Evolutionary conservation across 106 monocot species (phyloP), one percentile per base, ranked within the genome.

Genomic region (Agapanthus africanus): DNA sequence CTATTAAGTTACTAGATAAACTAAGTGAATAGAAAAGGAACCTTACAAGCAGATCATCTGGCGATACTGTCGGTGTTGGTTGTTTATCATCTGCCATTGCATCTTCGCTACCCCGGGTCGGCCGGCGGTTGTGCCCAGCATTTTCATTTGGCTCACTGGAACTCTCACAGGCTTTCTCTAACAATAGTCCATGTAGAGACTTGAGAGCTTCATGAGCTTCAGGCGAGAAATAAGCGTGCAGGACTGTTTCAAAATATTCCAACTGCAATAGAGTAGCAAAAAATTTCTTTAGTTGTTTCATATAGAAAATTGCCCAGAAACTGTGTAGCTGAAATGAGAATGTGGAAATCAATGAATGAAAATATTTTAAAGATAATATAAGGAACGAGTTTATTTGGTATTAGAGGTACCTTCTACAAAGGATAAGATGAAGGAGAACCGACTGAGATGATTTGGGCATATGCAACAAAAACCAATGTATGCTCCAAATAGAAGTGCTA

Each of bases 21-120:
- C 39, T 66, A 40, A 0, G 6, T 63, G 15, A 52, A 52, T 26
- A 54, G 47, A 52, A 54, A 4, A 44, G 11, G 28, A 66, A 67
- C 19, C 85, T 87, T 78, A 99, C 99, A 63, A 99, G 63, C 64
- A 99, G 76, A 42, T 99, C 99, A 87, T 99, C 99, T n/a, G 99
- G 90, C n/a, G 99, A 87, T 2, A 81, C 67, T n/a, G n/a, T n/a
- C 75, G 86, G 59, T 7, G 49, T 27, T 73, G 75, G 84, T 70
- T 76, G 87, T 49, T 72, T 78, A 67, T 92, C 97, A 70, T 99
- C 99, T 15, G 70, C 19, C 62, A 90, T 81, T 32, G 99, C 80
- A 73, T 99, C 99, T 77, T 99, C 99, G 67, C 86, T 93, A n/a
- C 99, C 99, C 71, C 93, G 93, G 19, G 99, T 99, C 42, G 87